Evolutionary conservation across 352 stramenopile genomes (phyloP), one percentile per base, ranked within the genome.

Genomic region (Pythium pyrilobum): DNA sequence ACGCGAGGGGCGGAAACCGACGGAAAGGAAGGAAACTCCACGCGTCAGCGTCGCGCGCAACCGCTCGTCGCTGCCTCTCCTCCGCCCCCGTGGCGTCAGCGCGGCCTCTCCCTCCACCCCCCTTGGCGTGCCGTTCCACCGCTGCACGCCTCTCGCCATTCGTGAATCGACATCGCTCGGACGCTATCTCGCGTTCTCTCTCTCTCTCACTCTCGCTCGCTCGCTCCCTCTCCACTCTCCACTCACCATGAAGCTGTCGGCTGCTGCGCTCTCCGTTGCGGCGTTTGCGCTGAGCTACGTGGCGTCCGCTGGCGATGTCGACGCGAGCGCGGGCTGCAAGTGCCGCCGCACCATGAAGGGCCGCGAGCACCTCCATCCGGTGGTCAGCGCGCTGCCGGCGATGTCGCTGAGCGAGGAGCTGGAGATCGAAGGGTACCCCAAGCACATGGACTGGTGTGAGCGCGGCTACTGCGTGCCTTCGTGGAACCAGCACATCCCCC

Each of bases 391-490:
- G 31, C 53, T 84, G 8, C 68, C 67, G 16, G 1, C 44, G 12
- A 45, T 81, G 52, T 76, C 74, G 36, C 65, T 84, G 12, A 10
- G 32, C 8, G 49, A 56, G 3, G 10, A 36, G 9, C 13, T 41
- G 1, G 49, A 48, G 37, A 46, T 49, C 4, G 59, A 62, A 2
- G 64, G 81, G 10, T 62, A 86, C 16, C 81, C 81, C 0, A 57
- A 62, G 46, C 74, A 87, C 33, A 96, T 98, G 56, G 89, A 95
- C 62, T 98, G 96, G 94, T 90, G 81, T 52, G 81, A 92, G 52
- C 69, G 64, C 11, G 78, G 81, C 29, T 87, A 81, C 52, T 89
- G 78, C 47, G 77, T 87, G 38, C 75, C 78, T n/a, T 88, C 78
- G 54, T 92, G 81, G 80, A 89, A 89, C 61, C 79, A 92, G 56